Evolutionary conservation across 495 filamentous ascomycete genomes (phyloP).

Genomic region (Penicillium antarcticum): DNA sequence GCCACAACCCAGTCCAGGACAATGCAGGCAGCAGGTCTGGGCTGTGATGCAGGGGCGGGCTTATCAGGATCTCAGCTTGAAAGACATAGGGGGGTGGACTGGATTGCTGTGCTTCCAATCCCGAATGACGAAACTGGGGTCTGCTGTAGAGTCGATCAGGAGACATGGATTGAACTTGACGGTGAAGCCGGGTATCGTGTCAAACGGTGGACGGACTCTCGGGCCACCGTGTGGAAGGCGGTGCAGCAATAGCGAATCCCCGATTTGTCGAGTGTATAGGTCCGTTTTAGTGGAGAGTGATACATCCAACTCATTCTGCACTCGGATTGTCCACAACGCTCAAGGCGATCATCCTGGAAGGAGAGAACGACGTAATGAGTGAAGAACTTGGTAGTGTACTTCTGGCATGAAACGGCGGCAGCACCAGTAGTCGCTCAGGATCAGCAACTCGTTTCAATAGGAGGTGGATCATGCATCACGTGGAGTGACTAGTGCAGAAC

Average conservation of each 20-base stretch:
- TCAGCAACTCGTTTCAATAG: neutral
- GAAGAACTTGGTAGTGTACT: neutral
- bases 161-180: neutral
- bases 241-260: neutral
- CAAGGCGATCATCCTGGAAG: neutral
- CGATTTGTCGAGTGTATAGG: neutral
- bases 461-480: neutral
- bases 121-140: neutral
- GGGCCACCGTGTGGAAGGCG: neutral
- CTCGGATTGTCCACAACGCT: neutral
- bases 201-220: neutral
- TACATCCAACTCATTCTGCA: neutral
- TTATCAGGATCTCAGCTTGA: neutral
- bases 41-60: slow-evolving; percentile 1
- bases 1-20: neutral
- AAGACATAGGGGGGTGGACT: neutral
- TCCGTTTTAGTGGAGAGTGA: neutral
- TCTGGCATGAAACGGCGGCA: neutral
- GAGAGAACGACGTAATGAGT: neutral
- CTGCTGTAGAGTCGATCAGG: neutral
- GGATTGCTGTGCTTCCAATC: neutral
- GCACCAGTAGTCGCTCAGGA: neutral
- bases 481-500: slow-evolving; percentile 1
- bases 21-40: neutral
- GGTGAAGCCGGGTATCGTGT: neutral